Evolutionary conservation across 2,329 filamentous ascomycete genomes (phyloP).

Genomic region (Aspergillus piperis): DNA sequence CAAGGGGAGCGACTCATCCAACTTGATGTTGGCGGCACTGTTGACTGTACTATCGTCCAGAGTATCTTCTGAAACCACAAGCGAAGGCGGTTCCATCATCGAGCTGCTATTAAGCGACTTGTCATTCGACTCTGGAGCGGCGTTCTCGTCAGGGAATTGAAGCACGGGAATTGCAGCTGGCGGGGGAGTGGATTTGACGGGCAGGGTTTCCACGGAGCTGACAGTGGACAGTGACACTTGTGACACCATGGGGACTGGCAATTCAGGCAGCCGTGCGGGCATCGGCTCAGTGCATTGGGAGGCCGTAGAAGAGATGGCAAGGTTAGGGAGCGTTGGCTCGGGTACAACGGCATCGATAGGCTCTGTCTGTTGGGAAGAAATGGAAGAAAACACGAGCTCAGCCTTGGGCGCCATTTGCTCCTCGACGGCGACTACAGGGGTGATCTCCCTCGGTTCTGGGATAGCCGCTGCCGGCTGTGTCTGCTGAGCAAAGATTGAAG

Average conservation of each 20-base stretch:
- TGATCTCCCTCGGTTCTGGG: not conserved
- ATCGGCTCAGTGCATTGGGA: constrained; percentile 37
- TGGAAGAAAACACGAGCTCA: constrained; percentile 29
- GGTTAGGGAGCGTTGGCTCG: constrained; percentile 22
- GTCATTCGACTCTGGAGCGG: constrained; percentile 21
- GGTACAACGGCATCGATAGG: constrained; percentile 26
- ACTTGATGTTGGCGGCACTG: constrained; percentile 33
- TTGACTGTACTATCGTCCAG: constrained; percentile 56
- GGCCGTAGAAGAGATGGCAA: constrained; percentile 32
- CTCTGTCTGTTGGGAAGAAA: constrained; percentile 32
- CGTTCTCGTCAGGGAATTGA: constrained; percentile 27
- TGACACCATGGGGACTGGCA: constrained; percentile 31
- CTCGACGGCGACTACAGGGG: not conserved
- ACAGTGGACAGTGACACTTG: constrained; percentile 45
- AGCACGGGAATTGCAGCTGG: constrained; percentile 18
- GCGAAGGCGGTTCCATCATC: constrained; percentile 39
- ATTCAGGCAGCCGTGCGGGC: constrained; percentile 23
- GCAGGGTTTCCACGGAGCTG: constrained; percentile 48
- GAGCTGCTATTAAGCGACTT: constrained; percentile 20
- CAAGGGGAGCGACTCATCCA: constrained; percentile 53
- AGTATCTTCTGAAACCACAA: constrained; percentile 64
- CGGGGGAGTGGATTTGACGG: constrained; percentile 42
- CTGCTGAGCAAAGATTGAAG: not conserved
- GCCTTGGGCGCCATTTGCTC: not conserved
- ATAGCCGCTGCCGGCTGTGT: not conserved